Base-by-base conservation (phyloP, 768 basidiomycete genomes). In the Leucocoprinus sp. region DNA sequence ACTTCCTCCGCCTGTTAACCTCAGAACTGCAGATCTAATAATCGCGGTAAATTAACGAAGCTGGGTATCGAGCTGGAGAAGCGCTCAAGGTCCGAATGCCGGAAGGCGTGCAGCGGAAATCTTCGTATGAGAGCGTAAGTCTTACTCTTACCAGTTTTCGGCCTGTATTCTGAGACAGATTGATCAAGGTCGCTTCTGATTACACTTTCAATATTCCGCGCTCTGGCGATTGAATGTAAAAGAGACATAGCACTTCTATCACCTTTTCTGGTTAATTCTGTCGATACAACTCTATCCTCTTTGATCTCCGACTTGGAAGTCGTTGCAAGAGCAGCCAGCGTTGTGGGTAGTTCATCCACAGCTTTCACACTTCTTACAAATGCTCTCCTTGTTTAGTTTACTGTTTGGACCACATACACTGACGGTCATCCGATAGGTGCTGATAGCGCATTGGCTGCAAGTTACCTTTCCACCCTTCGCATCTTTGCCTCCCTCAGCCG, bases 401-500 rank as follows among this genome's bases (percentile, higher is more conserved):
- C 84, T 2, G 84, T 90, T 1, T 97, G 90, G 84, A 84, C 85
- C 15, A 93, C 92, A 12, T 96, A 82, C 53, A 91, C 93, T 17
- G 84, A 93, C 53, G 90, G 91, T 0, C 80, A 81, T 43, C 68
- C 86, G 31, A 80, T 93, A 51, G 88, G 86, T 21, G 77, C 82
- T 9, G 92, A 95, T 56, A 75, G 75, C 45, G 63, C 57, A 23
- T 65, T 89, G 39, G 86, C 88, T 0, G 67, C 69, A 21, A 73
- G 81, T 46, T 95, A 95, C 61, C 64, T 89, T 24, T 69, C 72
- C 6, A 74, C 79, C 23, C 71, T 95, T 28, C 64, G 62, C 8
- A 75, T 70, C 49, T 91, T 95, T 58, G 67, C 84, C 7, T 58
- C 59, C 9, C 69, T 87, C 54, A 81, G 85, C 48, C 71, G 66